Base-by-base conservation (phyloP, 345 rosid genomes). In the Sonneratia alba region DNA sequence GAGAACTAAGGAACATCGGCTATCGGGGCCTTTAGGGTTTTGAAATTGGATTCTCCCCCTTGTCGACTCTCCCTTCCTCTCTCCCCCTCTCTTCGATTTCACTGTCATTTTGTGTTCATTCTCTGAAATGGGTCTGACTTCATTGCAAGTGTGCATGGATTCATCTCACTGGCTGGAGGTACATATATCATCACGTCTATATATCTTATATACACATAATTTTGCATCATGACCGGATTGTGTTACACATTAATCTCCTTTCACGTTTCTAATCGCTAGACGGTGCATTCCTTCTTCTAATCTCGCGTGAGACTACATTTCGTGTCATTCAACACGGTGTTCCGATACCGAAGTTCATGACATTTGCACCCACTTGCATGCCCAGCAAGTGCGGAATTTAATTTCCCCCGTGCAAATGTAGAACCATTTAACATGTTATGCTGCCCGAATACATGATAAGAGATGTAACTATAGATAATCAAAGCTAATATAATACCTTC, bases 111-210 rank as follows among this genome's bases (percentile, higher is more conserved):
- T 2, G 7, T 8, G 34, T 7, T 36, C 36, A 9, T 40, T 8
- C 4, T 56, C 65, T 59, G 43, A 48, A 43, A 89, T 89, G 92
- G 87, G 88, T 73, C 85, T 87, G 70, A 87, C 86, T 77, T 89
- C 96, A 79, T 84, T 91, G 56, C 97, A 87, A 83, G 95, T 88
- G 73, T 94, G 95, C 91, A 88, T 91, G 97, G 97, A 94, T 81
- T 90, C 96, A 56, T 71, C 95, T 51, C 96, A 91, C 38, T 94
- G 97, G 98, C 87, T 94, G 22, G 97, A 91, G 95, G 98, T 91
- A 77, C 47, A 15, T n/a, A 71, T 16, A 3, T 27, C 43, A 32
- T 36, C 21, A 8, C 21, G 6, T 62, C 12, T 6, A 7, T 7
- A 3, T 10, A 24, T 38, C 8, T 24, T 13, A 42, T 13, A 3